Evolutionary conservation across 1,284 basidiomycete species (phyloP).

Genomic region (Tylopilus sp.): DNA sequence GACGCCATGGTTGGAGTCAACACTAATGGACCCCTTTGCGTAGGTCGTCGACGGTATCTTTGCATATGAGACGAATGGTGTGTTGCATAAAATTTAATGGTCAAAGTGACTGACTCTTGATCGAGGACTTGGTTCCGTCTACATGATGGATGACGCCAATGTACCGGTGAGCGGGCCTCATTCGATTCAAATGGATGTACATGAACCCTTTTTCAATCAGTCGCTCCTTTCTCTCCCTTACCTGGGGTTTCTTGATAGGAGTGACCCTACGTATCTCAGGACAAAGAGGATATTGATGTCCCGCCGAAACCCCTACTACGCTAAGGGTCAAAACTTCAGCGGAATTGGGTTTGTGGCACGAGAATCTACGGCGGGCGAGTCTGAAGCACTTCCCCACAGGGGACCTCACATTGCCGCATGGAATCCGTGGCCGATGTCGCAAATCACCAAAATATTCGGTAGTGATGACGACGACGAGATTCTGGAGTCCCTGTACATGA

Average conservation of each 20-base stretch:
- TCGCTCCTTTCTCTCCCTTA: constrained; percentile 74
- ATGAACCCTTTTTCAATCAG: constrained; percentile 33
- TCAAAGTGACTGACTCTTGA: not conserved
- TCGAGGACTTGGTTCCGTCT: constrained; percentile 59
- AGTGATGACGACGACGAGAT: constrained; percentile 71
- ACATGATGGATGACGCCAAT: constrained; percentile 80
- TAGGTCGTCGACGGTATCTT: constrained; percentile 63
- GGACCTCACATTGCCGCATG: constrained; percentile 71
- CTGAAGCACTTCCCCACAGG: constrained; percentile 35
- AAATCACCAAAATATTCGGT: constrained; percentile 68
- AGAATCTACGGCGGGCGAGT: not conserved
- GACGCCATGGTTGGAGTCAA: not conserved
- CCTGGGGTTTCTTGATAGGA: constrained; percentile 66
- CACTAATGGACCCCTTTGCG: constrained; percentile 1
- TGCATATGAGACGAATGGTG: constrained; percentile 75
- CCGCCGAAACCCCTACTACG: constrained; percentile 64
- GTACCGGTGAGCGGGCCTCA: constrained; percentile 55
- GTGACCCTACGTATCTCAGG: constrained; percentile 53
- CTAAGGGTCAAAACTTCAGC: constrained; percentile 58
- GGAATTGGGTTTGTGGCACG: constrained; percentile 58
- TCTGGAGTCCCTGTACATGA: constrained; percentile 51
- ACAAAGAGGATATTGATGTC: constrained; percentile 64
- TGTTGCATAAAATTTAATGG: constrained; percentile 5
- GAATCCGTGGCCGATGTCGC: constrained; percentile 81
- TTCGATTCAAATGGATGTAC: constrained; percentile 1